Base-by-base conservation (phyloP, 106 monocot species). In the Acorus gramineus region DNA sequence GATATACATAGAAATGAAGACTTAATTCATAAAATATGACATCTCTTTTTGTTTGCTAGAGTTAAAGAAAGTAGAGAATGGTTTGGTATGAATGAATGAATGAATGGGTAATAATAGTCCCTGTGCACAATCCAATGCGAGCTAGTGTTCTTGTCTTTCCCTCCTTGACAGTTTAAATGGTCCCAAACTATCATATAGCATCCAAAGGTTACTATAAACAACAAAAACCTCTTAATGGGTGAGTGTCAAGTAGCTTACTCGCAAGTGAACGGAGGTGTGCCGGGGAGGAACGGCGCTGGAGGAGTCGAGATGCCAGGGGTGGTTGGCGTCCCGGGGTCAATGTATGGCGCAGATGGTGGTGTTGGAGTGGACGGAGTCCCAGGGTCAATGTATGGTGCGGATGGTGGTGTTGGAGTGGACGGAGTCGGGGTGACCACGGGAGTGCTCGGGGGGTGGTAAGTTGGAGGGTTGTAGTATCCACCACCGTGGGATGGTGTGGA, bases 231-330 rank as follows among this genome's bases (percentile, higher is more conserved):
- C 11, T 63, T 3, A 13, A 49, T 12, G 52, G 48, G 58, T 50
- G 14, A 53, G 45, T 52, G 44, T 50, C 4, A 28, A 28, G 28
- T 7, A 45, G 5, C 69, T 78, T 76, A 83, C 87, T 71, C 62
- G 87, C 80, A 83, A 44, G 80, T 77, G 65, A 76, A 67, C 3
- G 73, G 76, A n/a, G 78, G 70, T 14, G 28, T 69, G 28, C 28
- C 66, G 7, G 55, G 47, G 10, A 71, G 54, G 46, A 49, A 45
- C n/a, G 76, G 67, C 7, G 79, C 47, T 2, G 79, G 59, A 5
- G 84, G 76, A 28, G 76, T 45, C 43, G 71, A 71, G 46, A 69
- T n/a, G 2, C 69, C 62, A 0, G 81, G 81, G 3, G 42, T 46
- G 43, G 49, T 14, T 2, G 82, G 83, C 12, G 82, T 71, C 5